These are phyloP conservation scores for Talaromyces liani DNA, from an alignment of 495 filamentous ascomycete species.

Conservation along the genomic window DNA sequence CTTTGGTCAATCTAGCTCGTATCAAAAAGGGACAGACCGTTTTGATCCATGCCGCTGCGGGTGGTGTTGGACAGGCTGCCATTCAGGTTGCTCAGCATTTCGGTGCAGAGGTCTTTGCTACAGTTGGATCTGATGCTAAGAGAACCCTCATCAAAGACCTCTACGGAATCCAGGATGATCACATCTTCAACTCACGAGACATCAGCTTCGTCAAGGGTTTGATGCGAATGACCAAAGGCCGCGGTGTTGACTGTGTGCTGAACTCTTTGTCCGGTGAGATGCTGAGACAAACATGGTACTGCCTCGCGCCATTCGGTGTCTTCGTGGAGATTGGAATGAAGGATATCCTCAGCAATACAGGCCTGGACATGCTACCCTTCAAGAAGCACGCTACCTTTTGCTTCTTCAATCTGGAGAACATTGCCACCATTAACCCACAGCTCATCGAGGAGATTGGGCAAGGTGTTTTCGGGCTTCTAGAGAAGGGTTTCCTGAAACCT, in stretches of 20 bases:
- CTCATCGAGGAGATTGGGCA: no score
- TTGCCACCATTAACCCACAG: conserved; percentile 2
- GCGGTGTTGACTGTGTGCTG: conserved; percentile 16
- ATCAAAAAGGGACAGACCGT: conserved; percentile 26
- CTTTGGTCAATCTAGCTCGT: background rate
- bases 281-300: conserved; percentile 24
- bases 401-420: conserved; percentile 30
- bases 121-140: conserved; percentile 36
- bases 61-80: conserved; percentile 42
- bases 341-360: conserved; percentile 17
- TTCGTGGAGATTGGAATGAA: conserved; percentile 41
- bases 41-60: conserved; percentile 48
- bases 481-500: conserved; percentile 7
- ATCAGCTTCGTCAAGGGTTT: conserved; percentile 14
- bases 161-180: conserved; percentile 28
- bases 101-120: conserved; percentile 32
- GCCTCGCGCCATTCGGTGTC: conserved; percentile 30
- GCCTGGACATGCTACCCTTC: conserved; percentile 18
- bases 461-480: background rate
- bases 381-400: conserved; percentile 29
- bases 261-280: conserved; percentile 16
- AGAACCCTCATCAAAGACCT: conserved; percentile 22
- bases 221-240: conserved; percentile 7
- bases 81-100: conserved; percentile 32
- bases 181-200: conserved; percentile 43